Evolutionary conservation across 306 rosid species (phyloP).

Genomic region (Malus orientalis): DNA sequence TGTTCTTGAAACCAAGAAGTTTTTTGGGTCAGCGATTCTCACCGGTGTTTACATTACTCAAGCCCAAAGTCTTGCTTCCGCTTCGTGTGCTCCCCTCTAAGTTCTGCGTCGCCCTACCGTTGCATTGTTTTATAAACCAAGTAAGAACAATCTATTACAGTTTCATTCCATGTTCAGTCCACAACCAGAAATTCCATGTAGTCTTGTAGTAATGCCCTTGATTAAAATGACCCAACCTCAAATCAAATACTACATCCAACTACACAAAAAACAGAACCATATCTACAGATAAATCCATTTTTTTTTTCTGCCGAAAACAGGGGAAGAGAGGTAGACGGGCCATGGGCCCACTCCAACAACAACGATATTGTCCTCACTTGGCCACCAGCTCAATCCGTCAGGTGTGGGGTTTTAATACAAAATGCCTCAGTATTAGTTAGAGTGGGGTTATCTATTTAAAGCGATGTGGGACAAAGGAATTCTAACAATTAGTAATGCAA

Average conservation of each 20-base stretch:
- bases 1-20: not conserved
- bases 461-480: no score
- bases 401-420: no score
- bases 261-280: not conserved
- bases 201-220: not conserved
- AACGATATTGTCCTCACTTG: no score
- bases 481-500: no score
- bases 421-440: no score
- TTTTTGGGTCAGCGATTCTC: not conserved
- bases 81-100: not conserved
- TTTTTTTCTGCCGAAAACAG: not conserved
- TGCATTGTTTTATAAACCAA: not conserved
- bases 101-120: not conserved
- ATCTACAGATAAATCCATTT: not conserved
- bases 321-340: not conserved
- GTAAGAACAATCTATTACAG: not conserved
- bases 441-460: no score
- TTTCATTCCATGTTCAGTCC: not conserved
- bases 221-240: not conserved
- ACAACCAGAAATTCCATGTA: not conserved
- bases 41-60: conserved; percentile 3
- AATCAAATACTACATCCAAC: not conserved
- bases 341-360: no score
- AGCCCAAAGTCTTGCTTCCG: not conserved
- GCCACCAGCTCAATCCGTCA: no score